Base-by-base conservation (phyloP, 2,329 filamentous ascomycete genomes). In the Penicillium sp. region DNA sequence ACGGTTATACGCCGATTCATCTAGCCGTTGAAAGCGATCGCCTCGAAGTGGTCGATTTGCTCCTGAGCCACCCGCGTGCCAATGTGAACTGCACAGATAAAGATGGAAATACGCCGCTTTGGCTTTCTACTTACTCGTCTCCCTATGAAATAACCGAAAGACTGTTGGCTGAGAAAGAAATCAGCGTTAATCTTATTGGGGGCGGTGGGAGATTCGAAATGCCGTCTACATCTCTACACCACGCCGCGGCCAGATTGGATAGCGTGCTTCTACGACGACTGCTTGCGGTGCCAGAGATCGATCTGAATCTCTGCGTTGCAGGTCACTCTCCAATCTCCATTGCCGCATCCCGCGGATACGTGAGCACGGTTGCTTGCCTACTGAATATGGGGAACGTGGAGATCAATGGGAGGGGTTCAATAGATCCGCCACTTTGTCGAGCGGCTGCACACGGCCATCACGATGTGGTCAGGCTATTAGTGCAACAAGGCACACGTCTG, bases 21-120 rank as follows among this genome's bases (percentile, higher is more conserved):
- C 29, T 48, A 43, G 43, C 50, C n/a, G 4, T 38, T 47, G 0
- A 31, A 53, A 34, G 16, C 14, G 40, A 38, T 3, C 43, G 43
- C 37, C 34, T 14, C 0, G 43, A 45, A 48, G 5, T 32, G 34
- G 34, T 35, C 34, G 4, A 35, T 35, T 35, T 35, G 16, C 16
- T 35, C 34, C 34, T 35, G 1, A 35, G 51, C 26, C 31, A 48
- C 37, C 43, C 31, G 1, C 14, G 11, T 45, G n/a, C 6, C 14
- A 35, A 38, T 2, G 24, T 48, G 14, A 40, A 48, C 44, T 40
- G 37, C 20, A 37, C 0, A 37, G 42, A 44, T 29, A 46, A n/a
- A n/a, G n/a, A 59, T 39, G 49, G 53, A 8, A 59, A 59, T 32
- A 59, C 53, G 13, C 57, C 53, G 2, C 50, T 59, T 5, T 59